Evolutionary conservation across 345 rosid genomes (phyloP), one percentile per base, ranked within the genome.

Genomic region (Punica granatum): DNA sequence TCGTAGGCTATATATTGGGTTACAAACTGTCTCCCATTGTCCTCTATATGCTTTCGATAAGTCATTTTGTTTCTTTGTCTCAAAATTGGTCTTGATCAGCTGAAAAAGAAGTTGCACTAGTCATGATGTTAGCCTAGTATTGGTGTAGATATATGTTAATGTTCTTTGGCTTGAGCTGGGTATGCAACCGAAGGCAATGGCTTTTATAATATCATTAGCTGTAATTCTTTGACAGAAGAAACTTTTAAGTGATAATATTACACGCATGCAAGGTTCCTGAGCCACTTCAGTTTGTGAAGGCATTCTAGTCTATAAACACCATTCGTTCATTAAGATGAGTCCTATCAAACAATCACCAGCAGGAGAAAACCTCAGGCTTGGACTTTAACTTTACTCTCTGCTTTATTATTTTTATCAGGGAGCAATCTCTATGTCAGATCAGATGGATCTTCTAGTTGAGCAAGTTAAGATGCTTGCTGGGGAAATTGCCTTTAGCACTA

Each of bases 401-500:
- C 30, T 44, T 48, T n/a, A 42, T 60, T 42, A 44, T 56, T 59
- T n/a, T 69, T 60, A 28, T 32, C 72, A 59, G 99, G 92, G 84
- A 60, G 84, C 75, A 77, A 77, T 92, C 79, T 76, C 97, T 16
- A 65, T 37, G 51, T 82, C 92, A 32, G 98, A 95, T 81, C 92
- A 95, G 86, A 90, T 88, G 80, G 99, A 95, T 69, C 99, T 95
- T 76, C 85, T 92, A 15, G 94, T 87, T 56, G 98, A 95, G 85
- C 99, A 95, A 81, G 98, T 92, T 56, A 95, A 95, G 81, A 90
- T 95, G 97, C 94, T 92, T 75, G 98, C 99, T 64, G 99, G 88
- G 72, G 99, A 95, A 80, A 84, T 95, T 75, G 99, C 98, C 39
- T 90, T 95, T 70, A 76, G 96, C 77, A 84, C 84, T 6, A 95